Base-by-base conservation (phyloP, 2,329 filamentous ascomycete genomes). In the Claviceps maximensis region DNA sequence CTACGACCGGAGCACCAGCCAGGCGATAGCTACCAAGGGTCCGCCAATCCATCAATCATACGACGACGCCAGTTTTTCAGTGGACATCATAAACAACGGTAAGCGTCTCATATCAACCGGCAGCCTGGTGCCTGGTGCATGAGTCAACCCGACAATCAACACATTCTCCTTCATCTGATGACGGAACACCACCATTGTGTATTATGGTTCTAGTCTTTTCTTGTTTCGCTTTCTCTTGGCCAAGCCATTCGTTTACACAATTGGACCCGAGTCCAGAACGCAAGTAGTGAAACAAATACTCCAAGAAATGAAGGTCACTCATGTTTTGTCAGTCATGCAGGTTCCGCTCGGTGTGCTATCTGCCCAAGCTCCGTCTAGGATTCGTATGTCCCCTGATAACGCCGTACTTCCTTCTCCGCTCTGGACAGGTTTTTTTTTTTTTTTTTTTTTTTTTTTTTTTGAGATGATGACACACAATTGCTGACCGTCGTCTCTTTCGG, bases 281-380 rank as follows among this genome's bases (percentile, higher is more conserved):
- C 36, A 38, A 6, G 7, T 38, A 38, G 36, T 38, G 15, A n/a
- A n/a, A 17, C 2, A 38, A 38, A 38, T 17, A 7, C 17, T 38
- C 15, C 8, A 27, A 46, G 23, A 48, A 49, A 55, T 55, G 47
- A 36, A 41, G 19, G 15, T 50, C 21, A 54, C 41, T 23, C 31
- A 41, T 15, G 31, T 47, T 10, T 42, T 52, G 23, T 23, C 41
- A 54, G 50, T 33, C n/a, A 27, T 29, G 9, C 53, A 54, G 50
- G n/a, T 54, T 38, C 50, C 50, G 23, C 46, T 54, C 7, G 17
- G 50, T 29, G 38, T 21, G 8, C 40, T 46, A 13, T 36, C 45
- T 17, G 41, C 46, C 25, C 25, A 42, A 27, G 44, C 44, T 21
- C 44, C 44, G 12, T 38, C 36, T 27, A 48, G 54, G 36, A 47